Evolutionary conservation across 2,329 filamentous ascomycete genomes (phyloP).

Genomic region (Dactylellina haptotyla): DNA sequence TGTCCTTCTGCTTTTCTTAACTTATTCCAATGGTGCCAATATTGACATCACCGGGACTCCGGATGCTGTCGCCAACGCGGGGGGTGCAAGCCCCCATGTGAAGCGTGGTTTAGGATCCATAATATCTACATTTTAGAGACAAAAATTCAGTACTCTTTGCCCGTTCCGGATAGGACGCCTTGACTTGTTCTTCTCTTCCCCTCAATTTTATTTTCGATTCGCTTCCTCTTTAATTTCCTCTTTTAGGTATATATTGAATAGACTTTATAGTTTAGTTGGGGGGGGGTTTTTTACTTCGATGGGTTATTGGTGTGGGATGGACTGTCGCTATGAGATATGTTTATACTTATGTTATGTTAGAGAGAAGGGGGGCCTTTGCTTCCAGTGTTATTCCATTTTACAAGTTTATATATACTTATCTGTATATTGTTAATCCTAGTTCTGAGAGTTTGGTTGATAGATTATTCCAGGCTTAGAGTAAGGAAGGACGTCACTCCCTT

Average conservation of each 20-base stretch:
- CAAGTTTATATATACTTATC: not conserved
- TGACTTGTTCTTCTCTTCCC: not conserved
- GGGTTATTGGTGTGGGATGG: not conserved
- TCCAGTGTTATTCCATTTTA: not conserved
- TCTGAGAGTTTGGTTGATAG: no score
- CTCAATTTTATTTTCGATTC: slow-evolving; percentile 14
- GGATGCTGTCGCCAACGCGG: slow-evolving; percentile 8
- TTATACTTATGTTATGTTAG: not conserved
- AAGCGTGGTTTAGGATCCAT: slow-evolving; percentile 31
- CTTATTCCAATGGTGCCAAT: slow-evolving; percentile 23
- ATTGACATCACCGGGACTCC: slow-evolving; percentile 13
- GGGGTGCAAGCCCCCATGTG: slow-evolving; percentile 1
- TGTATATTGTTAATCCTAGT: not conserved
- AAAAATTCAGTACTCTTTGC: slow-evolving; percentile 5
- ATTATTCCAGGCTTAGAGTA: no score
- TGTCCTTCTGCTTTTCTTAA: slow-evolving; percentile 52
- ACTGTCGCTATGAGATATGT: not conserved
- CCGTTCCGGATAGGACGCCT: not conserved
- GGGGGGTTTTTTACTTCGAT: slow-evolving; percentile 54
- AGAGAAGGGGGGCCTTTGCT: not conserved
- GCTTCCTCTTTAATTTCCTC: slow-evolving; percentile 16
- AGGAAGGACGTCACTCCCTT: no score
- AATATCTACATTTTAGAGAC: slow-evolving; percentile 23
- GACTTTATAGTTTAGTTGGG: slow-evolving; percentile 55
- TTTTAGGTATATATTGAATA: slow-evolving; percentile 30